phyloP scores from a whole-genome alignment of 306 rosid species.

The Sophora flavescens region DNA sequence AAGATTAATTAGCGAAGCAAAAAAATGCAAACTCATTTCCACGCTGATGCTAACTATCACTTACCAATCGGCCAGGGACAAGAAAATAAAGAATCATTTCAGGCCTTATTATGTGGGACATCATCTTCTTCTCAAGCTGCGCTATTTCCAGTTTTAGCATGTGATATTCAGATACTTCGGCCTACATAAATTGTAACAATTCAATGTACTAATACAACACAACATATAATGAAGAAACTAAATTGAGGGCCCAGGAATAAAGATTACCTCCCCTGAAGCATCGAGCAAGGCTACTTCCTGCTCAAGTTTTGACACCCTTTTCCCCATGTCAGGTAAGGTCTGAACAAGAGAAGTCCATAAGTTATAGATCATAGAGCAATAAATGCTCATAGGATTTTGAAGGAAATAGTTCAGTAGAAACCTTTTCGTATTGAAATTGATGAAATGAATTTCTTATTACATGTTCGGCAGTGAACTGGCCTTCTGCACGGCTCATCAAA shows the following conservation, averaged over 20 bases:
- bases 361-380: constrained; percentile 37
- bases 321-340: constrained; percentile 95
- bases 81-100: constrained; percentile 86
- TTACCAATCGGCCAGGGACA: constrained; percentile 97
- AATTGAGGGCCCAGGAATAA: constrained; percentile 22
- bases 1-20: constrained; percentile 17
- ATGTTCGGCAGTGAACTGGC: constrained; percentile 96
- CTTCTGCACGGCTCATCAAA: constrained; percentile 98
- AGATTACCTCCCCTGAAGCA: constrained; percentile 87
- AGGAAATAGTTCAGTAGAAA: constrained; percentile 50
- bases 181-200: constrained; percentile 57
- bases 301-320: constrained; percentile 80
- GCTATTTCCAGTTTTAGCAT: constrained; percentile 82
- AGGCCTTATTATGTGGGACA: constrained; percentile 90
- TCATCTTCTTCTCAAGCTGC: constrained; percentile 90
- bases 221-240: constrained; percentile 35
- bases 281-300: constrained; percentile 88
- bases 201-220: constrained; percentile 2
- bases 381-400: constrained; percentile 21
- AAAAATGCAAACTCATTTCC: constrained; percentile 7
- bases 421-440: constrained; percentile 98
- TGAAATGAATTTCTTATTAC: constrained; percentile 94
- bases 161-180: constrained; percentile 90
- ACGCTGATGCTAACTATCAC: constrained; percentile 40
- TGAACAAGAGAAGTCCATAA: constrained; percentile 45